These are phyloP conservation scores for Ramichloridium luteum DNA, from an alignment of 2,329 filamentous ascomycete genomes.

Conservation along the genomic window DNA sequence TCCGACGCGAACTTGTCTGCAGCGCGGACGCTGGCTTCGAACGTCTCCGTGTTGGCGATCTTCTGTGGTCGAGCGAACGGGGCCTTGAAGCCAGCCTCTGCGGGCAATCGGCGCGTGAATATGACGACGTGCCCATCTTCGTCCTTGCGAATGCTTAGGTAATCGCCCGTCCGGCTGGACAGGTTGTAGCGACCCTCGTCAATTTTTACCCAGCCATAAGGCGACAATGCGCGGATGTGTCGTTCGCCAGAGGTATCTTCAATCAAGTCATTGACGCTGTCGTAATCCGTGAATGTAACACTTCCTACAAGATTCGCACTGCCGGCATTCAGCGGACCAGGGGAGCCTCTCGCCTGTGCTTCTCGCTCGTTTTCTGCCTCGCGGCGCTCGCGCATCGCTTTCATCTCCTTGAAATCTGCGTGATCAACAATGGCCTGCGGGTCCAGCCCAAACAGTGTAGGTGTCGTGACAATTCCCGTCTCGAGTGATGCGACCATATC, in stretches of 20 bases:
- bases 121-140: slow-evolving; percentile 27
- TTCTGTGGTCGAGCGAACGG: slow-evolving; percentile 58
- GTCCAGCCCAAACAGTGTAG: slow-evolving; percentile 85
- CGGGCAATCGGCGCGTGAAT: slow-evolving; percentile 31
- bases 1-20: slow-evolving; percentile 52
- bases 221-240: slow-evolving; percentile 65
- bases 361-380: slow-evolving; percentile 32
- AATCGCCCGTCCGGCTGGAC: slow-evolving; percentile 47
- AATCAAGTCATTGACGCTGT: slow-evolving; percentile 81
- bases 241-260: slow-evolving; percentile 66
- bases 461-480: slow-evolving; percentile 76
- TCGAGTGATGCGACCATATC: slow-evolving; percentile 85
- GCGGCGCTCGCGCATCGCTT: slow-evolving; percentile 36
- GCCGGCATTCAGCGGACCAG: background rate
- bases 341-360: slow-evolving; percentile 16
- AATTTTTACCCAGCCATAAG: slow-evolving; percentile 71
- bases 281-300: slow-evolving; percentile 80
- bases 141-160: slow-evolving; percentile 41
- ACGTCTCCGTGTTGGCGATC: slow-evolving; percentile 52
- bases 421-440: slow-evolving; percentile 62
- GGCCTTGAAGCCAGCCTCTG: slow-evolving; percentile 24
- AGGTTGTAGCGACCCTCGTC: slow-evolving; percentile 61
- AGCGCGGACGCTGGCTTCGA: slow-evolving; percentile 67
- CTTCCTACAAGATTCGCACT: slow-evolving; percentile 26
- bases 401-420: slow-evolving; percentile 52